Evolutionary conservation across 208 protist species (phyloP), one percentile per base, ranked within the genome.

Genomic region (Tritrichomonas foetus): DNA sequence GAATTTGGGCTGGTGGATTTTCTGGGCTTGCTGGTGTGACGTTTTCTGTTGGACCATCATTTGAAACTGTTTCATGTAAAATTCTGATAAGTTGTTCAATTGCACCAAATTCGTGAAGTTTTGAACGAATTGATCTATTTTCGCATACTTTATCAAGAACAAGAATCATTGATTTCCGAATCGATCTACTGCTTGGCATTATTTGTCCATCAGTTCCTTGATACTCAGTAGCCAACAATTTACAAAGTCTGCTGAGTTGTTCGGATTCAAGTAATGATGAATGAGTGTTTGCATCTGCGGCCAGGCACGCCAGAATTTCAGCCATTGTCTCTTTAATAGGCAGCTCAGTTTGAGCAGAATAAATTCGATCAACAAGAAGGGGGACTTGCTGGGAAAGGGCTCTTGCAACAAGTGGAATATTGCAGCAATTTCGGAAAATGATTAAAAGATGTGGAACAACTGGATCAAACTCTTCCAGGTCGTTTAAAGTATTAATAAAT

Each of bases 301-400:
- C 25, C 3, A 89, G 78, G 14, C 44, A 22, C 39, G 47, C 47
- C 11, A 89, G 41, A 39, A 89, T 89, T n/a, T 53, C 41, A 30
- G 41, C 30, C 16, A 57, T 89, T 20, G 25, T 89, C 30, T 57
- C 47, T 50, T 89, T 89, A 8, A 53, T 44, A 47, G 13, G 47
- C 11, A 39, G 41, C 39, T 89, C 78, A 39, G 78, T 89, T 50
- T 89, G 78, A 9, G 47, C 57, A 11, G 78, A 89, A 47, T 41
- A 89, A 57, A 89, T n/a, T 57, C 78, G 53, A 50, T 89, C 78
- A 57, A 89, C n/a, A 27, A 89, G 57, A 14, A 89, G 57, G 33
- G 78, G 47, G 39, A 89, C 78, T 50, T 89, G 78, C 30, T 89
- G 78, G 0, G 78, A 5, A 8, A 89, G 30, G 22, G 41, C 47